These are phyloP conservation scores for Oidium heveae DNA, from an alignment of 2,329 filamentous ascomycete species.

Conservation along the genomic window DNA sequence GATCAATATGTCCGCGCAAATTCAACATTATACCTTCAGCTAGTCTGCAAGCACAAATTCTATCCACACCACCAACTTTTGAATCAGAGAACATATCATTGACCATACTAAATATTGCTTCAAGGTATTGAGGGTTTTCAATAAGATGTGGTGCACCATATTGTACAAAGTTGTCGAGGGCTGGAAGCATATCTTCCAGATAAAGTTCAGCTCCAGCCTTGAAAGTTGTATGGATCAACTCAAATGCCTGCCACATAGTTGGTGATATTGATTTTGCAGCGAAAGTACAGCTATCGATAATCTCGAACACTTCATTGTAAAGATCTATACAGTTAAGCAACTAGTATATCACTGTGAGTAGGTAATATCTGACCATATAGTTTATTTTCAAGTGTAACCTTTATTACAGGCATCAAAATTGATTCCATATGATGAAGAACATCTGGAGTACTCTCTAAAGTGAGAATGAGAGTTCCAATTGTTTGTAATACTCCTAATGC, in stretches of 20 bases:
- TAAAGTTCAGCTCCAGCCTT: constrained; percentile 94
- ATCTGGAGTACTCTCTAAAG: constrained; percentile 87
- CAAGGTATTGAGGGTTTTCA: constrained; percentile 64
- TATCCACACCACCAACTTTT: constrained; percentile 78
- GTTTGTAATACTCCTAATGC: constrained; percentile 90
- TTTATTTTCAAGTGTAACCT: constrained; percentile 90
- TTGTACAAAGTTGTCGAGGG: constrained; percentile 90
- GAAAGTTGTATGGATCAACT: constrained; percentile 88
- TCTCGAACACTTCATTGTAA: constrained; percentile 97
- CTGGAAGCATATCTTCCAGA: constrained; percentile 94
- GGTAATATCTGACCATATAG: constrained; percentile 42
- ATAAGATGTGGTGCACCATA: constrained; percentile 63
- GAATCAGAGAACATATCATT: constrained; percentile 81
- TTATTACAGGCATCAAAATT: constrained; percentile 90
- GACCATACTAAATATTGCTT: constrained; percentile 82
- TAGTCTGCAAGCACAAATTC: constrained; percentile 92
- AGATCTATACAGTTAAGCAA: constrained; percentile 30
- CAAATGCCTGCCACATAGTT: constrained; percentile 97
- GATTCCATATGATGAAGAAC: constrained; percentile 85
- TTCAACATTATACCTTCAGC: constrained; percentile 95
- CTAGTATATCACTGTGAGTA: constrained; percentile 5
- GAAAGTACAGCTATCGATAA: constrained; percentile 97
- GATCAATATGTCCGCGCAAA: constrained; percentile 66
- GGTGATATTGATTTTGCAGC: constrained; percentile 85
- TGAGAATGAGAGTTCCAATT: constrained; percentile 89